These are phyloP conservation scores for Hymenochaete sp. DNA, from an alignment of 1,284 basidiomycete species.

Conservation along the genomic window DNA sequence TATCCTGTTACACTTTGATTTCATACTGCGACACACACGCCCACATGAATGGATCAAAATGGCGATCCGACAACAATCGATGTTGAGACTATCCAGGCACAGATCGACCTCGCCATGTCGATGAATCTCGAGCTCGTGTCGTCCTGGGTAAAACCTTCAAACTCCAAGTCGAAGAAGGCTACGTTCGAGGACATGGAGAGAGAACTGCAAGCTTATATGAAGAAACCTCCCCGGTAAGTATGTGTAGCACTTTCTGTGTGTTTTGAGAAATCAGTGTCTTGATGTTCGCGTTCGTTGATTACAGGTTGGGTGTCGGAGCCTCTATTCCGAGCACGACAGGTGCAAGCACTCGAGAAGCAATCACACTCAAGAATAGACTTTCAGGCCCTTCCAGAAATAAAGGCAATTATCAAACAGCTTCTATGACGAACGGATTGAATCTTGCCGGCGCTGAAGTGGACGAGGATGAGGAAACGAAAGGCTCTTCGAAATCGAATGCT, in stretches of 20 bases:
- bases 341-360: constrained; percentile 35
- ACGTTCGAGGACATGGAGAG: constrained; percentile 31
- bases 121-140: constrained; percentile 60
- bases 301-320: constrained; percentile 66
- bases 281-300: constrained; percentile 1
- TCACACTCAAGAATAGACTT: constrained; percentile 48
- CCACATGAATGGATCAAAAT: constrained; percentile 15
- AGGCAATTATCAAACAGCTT: neutral
- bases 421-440: constrained; percentile 31
- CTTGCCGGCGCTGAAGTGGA: constrained; percentile 17
- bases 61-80: constrained; percentile 42
- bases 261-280: neutral
- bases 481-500: constrained; percentile 9
- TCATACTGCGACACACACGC: neutral
- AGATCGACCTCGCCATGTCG: constrained; percentile 70
- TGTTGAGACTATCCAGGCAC: constrained; percentile 57
- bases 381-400: constrained; percentile 36
- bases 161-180: constrained; percentile 23
- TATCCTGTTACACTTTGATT: neutral
- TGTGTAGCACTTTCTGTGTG: constrained; percentile 6
- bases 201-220: constrained; percentile 57
- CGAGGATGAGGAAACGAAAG: constrained; percentile 27
- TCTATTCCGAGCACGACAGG: constrained; percentile 39
- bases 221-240: constrained; percentile 55
- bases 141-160: constrained; percentile 58